Evolutionary conservation across 2,329 filamentous ascomycete genomes (phyloP), one percentile per base, ranked within the genome.

Genomic region (Hansfordia pulvinata): DNA sequence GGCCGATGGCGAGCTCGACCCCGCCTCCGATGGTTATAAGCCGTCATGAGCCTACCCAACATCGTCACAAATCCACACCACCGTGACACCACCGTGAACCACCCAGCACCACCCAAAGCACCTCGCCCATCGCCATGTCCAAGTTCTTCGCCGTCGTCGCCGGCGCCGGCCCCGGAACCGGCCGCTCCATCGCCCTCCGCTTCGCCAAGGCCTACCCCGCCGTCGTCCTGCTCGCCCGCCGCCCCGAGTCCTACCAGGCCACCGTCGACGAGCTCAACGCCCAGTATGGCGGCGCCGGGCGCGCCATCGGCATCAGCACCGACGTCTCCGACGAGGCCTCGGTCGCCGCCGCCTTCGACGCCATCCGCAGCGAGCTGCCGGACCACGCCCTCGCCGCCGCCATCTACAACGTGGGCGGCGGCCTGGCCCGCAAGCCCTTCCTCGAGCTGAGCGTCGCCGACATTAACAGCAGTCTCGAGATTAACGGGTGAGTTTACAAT

Each of bases 191-290:
- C 6, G 73, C 73, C 12, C 53, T 66, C 28, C 63, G 62, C 31
- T 78, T 79, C 44, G 62, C 70, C 20, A 53, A 71, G 34, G 43
- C 64, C 7, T 90, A 88, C 43, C 70, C 78, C 0, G 76, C 88
- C 2, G 76, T 81, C 2, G 76, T 81, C 2, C 60, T 88, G 2
- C 65, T 88, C n/a, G 72, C 81, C 9, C 75, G 81, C 26, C 71
- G 59, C 10, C 62, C 73, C 0, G 62, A 69, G 21, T 80, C 64
- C 48, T 83, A 74, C 52, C 60, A 69, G 30, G 53, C 60, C n/a
- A 61, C 83, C 3, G 74, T 80, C 6, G 46, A 64, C 3, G 77
- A 83, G 38, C 84, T 90, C 53, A 73, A 73, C 30, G n/a, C n/a
- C n/a, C n/a, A n/a, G n/a, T n/a, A n/a, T n/a, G 47, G 54, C 5